Evolutionary conservation across 768 basidiomycete species (phyloP), one percentile per base, ranked within the genome.

Genomic region (Dioszegia aurantiaca): DNA sequence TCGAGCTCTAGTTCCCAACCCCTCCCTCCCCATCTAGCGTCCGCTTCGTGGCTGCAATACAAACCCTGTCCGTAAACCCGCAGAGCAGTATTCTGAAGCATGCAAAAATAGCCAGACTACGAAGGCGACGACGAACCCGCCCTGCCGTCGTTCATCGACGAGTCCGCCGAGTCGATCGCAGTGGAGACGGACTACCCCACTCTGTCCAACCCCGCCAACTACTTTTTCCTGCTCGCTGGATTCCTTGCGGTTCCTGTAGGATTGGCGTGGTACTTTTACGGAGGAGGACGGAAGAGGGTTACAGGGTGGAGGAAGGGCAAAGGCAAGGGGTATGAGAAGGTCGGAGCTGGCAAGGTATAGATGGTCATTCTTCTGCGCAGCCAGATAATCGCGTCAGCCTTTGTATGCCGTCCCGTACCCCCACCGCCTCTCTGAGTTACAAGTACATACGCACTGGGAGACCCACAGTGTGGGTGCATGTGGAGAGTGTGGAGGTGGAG

Each of bases 1-100:
- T 84, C 84, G 94, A 98, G 85, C 90, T 97, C 76, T 97, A 83
- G n/a, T n/a, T n/a, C n/a, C n/a, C n/a, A n/a, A 86, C 30, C 59
- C 44, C 40, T 17, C 33, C 16, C 28, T 26, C 16, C 42, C 26
- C 41, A 21, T n/a, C 19, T 24, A 26, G 17, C 48, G 19, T 11
- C 37, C n/a, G 14, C 26, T 30, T 28, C 4, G 44, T 14, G 3
- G 11, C 17, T 17, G 24, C 51, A 1, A 49, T 23, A 3, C 26
- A 53, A 53, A 53, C 40, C 24, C 24, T 55, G 42, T 45, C 33
- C 24, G 42, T 44, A 45, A 43, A 43, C 42, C 21, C 21, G 45
- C 26, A 59, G 51, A 46, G 40, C 37, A 17, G 24, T 23, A 54
- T 61, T 61, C 59, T 64, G 51, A 60, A 64, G 59, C 59, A 60